Conservation (phyloP, 2,329 filamentous ascomycete species). For the Arthrinium phaeospermum region DNA sequence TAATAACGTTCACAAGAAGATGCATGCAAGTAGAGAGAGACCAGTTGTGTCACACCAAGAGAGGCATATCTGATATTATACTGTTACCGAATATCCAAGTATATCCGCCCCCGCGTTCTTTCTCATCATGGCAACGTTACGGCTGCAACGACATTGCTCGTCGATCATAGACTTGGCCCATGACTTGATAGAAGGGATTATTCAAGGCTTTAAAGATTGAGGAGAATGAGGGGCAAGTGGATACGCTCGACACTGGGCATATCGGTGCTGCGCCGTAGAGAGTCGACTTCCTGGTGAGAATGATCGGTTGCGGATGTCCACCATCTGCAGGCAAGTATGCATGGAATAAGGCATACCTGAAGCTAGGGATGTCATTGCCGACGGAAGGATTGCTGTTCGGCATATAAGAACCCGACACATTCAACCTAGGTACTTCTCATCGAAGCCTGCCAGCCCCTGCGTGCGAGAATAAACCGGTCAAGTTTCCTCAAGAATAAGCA, state of each 20-base stretch:
- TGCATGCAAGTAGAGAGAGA: not conserved
- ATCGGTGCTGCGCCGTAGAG: not conserved
- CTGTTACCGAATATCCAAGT: not conserved
- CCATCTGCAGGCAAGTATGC: not conserved
- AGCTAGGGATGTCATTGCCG: not conserved
- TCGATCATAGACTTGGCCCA: not conserved
- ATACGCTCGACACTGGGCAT: not conserved
- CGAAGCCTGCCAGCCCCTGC: no score
- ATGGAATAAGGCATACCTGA: not conserved
- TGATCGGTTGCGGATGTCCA: not conserved
- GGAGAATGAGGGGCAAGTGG: constrained; percentile 5
- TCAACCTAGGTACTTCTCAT: no score
- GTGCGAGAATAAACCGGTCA: no score
- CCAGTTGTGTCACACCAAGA: not conserved
- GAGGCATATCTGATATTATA: not conserved
- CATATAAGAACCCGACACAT: not conserved
- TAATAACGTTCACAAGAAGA: not conserved
- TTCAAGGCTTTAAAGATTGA: not conserved
- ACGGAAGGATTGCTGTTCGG: not conserved
- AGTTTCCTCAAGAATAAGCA: no score
- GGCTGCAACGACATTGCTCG: not conserved
- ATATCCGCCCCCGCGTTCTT: not conserved
- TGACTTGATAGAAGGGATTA: not conserved
- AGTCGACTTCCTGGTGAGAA: not conserved
- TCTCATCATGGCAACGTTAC: not conserved